Evolutionary conservation across 495 filamentous ascomycete genomes (phyloP).

Genomic region (Penicillium coffeae): DNA sequence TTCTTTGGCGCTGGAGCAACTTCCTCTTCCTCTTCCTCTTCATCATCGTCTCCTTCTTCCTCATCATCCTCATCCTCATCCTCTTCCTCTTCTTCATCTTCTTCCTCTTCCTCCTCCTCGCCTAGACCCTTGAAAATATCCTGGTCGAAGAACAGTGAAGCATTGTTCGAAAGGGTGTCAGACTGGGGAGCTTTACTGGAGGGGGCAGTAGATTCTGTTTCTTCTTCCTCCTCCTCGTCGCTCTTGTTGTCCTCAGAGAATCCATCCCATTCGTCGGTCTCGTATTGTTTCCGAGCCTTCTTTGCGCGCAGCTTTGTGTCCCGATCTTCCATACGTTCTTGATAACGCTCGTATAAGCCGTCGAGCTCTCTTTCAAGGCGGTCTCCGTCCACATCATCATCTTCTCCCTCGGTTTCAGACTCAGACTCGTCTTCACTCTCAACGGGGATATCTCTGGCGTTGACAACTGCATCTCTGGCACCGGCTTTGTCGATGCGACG

Average conservation of each 20-base stretch:
- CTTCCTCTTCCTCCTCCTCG: slow-evolving; percentile 41
- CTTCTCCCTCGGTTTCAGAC: slow-evolving; percentile 56
- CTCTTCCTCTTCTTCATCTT: slow-evolving; percentile 35
- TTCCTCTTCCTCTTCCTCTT: slow-evolving; percentile 21
- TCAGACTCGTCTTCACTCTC: slow-evolving; percentile 55
- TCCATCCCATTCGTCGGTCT: slow-evolving; percentile 87
- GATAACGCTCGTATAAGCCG: slow-evolving; percentile 77
- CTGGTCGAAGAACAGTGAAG: slow-evolving; percentile 87
- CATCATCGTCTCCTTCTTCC: slow-evolving; percentile 42
- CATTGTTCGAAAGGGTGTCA: slow-evolving; percentile 70
- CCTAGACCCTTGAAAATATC: slow-evolving; percentile 86
- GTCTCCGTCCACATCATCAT: slow-evolving; percentile 76
- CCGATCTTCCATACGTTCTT: slow-evolving; percentile 67
- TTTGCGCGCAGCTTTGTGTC: slow-evolving; percentile 89
- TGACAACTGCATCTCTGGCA: slow-evolving; percentile 64
- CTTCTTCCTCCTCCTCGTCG: slow-evolving; percentile 50
- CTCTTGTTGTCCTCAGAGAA: slow-evolving; percentile 68
- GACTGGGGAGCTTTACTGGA: slow-evolving; percentile 39
- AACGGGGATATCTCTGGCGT: slow-evolving; percentile 67
- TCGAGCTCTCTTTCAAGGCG: slow-evolving; percentile 80
- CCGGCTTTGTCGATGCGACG: slow-evolving; percentile 73
- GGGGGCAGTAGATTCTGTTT: slow-evolving; percentile 49
- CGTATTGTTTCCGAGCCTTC: slow-evolving; percentile 75
- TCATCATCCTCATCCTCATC: slow-evolving; percentile 36
- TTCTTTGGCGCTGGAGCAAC: slow-evolving; percentile 12